Base-by-base conservation (phyloP, 352 stramenopile species). In the Elongisporangium anandrum region DNA sequence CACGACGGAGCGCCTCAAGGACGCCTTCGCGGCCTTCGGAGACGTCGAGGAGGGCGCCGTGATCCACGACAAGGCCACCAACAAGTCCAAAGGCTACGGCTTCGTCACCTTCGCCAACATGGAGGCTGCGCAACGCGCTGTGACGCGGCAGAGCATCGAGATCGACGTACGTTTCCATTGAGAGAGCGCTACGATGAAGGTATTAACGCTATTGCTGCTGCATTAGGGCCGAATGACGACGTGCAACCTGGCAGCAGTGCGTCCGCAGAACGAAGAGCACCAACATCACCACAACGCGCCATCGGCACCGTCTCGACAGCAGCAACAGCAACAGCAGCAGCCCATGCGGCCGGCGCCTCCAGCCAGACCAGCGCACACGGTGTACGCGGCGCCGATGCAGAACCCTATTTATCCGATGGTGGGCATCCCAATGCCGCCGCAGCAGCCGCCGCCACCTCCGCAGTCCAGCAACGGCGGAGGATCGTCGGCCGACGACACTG, bases 81-180 rank as follows among this genome's bases (percentile, higher is more conserved):
- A 72, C 60, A 92, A 88, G 56, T 88, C 80, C 29, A 71, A 70
- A 50, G 75, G 83, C 54, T 87, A 73, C 47, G 81, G 81, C 22
- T 88, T 87, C 55, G 69, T 92, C 54, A 90, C 74, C 10, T 92
- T 90, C 59, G 57, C 66, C 17, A 75, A 90, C 34, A 85, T 88
- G 69, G 79, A 88, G 38, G 66, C 68, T 15, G 77, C 83, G 9
- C 60, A 85, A 49, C 70, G 63, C 8, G 79, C 70, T 10, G 38
- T 87, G n/a, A 57, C 78, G 52, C 69, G 72, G 39, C 72, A 88
- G 57, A 71, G 57, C 6, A 61, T 85, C 53, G 63, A 77, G 24
- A 86, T 92, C 39, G 75, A 90, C 52, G 81, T 88, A 64, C 47
- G 78, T 74, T 49, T 41, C 12, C 38, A 21, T 45, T 49, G 6